Evolutionary conservation across 192 early-diverging fungal genomes (phyloP), one percentile per base, ranked within the genome.

Genomic region (Pilaira anomala): DNA sequence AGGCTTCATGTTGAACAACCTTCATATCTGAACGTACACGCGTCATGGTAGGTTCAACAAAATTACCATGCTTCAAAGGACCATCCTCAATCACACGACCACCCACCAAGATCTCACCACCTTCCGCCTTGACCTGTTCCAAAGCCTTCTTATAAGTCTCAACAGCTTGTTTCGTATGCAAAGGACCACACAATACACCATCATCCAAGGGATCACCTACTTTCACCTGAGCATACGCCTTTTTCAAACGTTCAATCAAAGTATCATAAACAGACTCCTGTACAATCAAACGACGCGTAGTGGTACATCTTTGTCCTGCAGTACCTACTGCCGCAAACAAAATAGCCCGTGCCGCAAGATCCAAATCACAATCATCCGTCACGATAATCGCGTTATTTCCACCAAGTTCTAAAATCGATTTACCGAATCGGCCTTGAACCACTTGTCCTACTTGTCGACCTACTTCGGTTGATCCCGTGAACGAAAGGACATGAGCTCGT

Each of bases 371-470:
- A 63, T 98, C 95, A 29, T 87, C 83, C 72, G 88, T 88, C 21
- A 97, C 93, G 55, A 97, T 88, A 62, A 97, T 92, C 26, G 93
- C 93, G 63, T 96, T 98, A 83, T 98, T 98, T 36, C 95, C 95
- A 42, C 95, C 95, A 8, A 98, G 80, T 71, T 98, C 94, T 54
- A 98, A 65, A 46, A 98, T 76, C 16, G 80, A 78, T 77, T 88
- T 91, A 33, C 95, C 95, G 64, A 98, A 96, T 1, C 95, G 82
- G 54, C 85, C 76, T 70, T 94, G 92, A 25, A 94, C 93, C 21
- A 82, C 77, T 36, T 83, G 75, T 2, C 85, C 94, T n/a, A 96
- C 91, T 59, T 85, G 76, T 48, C 87, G 78, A 33, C 88, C 89
- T 9, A 87, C 73, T 8, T 82, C 76, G 9, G 95, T 98, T 44